Percentiles rank a stretch among this genome's conserved stretches.
These are phyloP conservation scores for Neospermospora avenae DNA, from an alignment of 2,329 filamentous ascomycete genomes.

Conservation along the genomic window DNA sequence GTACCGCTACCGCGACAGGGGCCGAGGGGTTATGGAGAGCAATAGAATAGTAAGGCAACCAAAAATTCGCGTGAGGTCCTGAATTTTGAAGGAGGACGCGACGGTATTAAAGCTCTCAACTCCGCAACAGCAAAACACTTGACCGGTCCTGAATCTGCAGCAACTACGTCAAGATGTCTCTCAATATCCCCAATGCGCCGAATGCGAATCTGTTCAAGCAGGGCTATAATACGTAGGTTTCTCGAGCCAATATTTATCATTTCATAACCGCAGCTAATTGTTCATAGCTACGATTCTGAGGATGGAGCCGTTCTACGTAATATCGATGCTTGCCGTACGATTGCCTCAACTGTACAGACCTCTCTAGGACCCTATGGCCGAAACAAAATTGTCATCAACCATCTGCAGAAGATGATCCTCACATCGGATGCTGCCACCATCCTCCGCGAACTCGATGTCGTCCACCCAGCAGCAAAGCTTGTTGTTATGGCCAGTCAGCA, in stretches of 20 bases:
- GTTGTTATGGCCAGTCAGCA: constrained; percentile 98
- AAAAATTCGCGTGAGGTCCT: constrained; percentile 3
- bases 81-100: constrained; percentile 17
- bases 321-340: constrained; percentile 96
- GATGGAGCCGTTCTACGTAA: constrained; percentile 98
- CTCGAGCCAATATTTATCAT: constrained; percentile 3
- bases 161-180: constrained; percentile 64
- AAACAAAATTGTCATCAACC: constrained; percentile 99
- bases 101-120: constrained; percentile 7
- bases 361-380: constrained; percentile 95
- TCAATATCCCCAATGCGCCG: constrained; percentile 91
- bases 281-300: constrained; percentile 88
- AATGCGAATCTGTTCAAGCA: constrained; percentile 81
- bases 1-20: neutral
- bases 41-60: neutral
- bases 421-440: constrained; percentile 98
- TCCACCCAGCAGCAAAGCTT: constrained; percentile 95
- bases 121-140: constrained; percentile 8
- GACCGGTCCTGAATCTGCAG: neutral
- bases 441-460: constrained; percentile 93
- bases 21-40: too few species aligned
- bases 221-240: constrained; percentile 67
- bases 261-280: constrained; percentile 33
- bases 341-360: constrained; percentile 93
- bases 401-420: constrained; percentile 98